Percentiles rank a stretch among this genome's conserved stretches.
phyloP scores from a whole-genome alignment of 73 alveolate genomes.

The Blepharisma japonicum region DNA sequence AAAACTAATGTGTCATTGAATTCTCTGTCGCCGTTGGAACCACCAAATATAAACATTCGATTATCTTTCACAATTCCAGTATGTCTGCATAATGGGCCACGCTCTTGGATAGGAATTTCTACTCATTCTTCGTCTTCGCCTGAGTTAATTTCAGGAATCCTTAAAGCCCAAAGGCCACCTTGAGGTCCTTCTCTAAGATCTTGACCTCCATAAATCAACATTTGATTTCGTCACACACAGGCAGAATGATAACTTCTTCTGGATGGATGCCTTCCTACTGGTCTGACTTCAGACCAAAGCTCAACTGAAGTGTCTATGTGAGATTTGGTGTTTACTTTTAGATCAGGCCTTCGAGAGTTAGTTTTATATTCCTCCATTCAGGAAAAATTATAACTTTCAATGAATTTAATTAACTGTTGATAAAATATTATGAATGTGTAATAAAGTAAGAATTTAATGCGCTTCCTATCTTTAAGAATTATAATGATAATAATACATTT shows the following conservation, averaged over 20 bases:
- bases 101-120: slow-evolving; percentile 42
- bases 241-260: slow-evolving; percentile 61
- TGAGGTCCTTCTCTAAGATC: slow-evolving; percentile 60
- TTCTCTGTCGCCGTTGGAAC: slow-evolving; percentile 47
- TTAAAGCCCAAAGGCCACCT: slow-evolving; percentile 45
- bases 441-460: too few relatives aligned
- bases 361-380: too few relatives aligned
- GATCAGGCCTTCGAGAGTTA: too few relatives aligned
- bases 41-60: slow-evolving; percentile 53
- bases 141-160: slow-evolving; percentile 31
- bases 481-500: too few relatives aligned
- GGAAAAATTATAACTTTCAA: too few relatives aligned
- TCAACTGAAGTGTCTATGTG: too few relatives aligned
- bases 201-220: slow-evolving; percentile 45
- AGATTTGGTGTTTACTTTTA: too few relatives aligned
- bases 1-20: background rate
- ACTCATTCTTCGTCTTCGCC: slow-evolving; percentile 46
- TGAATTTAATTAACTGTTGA: too few relatives aligned
- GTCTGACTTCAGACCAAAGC: too few relatives aligned
- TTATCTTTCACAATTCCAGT: slow-evolving; percentile 46
- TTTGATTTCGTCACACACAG: slow-evolving; percentile 37
- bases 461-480: too few relatives aligned
- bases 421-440: too few relatives aligned
- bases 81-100: slow-evolving; percentile 29
- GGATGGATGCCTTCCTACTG: slow-evolving; percentile 43